Evolutionary conservation across 2,329 filamentous ascomycete species (phyloP).

Genomic region (Leptoxyphium fumago): DNA sequence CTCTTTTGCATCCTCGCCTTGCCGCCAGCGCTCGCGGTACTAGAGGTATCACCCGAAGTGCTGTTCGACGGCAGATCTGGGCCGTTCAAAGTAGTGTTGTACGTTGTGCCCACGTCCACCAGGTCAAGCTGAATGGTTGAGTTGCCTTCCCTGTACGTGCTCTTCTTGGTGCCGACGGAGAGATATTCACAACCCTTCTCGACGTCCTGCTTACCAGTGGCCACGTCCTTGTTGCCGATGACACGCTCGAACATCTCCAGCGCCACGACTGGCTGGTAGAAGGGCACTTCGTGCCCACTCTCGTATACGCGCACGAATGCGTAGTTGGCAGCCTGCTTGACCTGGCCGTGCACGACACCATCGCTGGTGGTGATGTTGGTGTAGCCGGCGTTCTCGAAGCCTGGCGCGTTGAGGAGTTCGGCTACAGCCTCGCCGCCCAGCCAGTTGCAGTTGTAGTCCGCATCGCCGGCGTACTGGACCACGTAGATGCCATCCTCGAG

Average conservation of each 20-base stretch:
- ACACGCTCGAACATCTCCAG: slow-evolving; percentile 37
- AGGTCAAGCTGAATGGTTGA: slow-evolving; percentile 31
- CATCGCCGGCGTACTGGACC: slow-evolving; percentile 32
- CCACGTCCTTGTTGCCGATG: slow-evolving; percentile 34
- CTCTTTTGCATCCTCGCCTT: not conserved
- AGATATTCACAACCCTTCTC: slow-evolving; percentile 15
- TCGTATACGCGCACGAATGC: slow-evolving; percentile 38
- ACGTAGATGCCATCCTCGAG: slow-evolving; percentile 27
- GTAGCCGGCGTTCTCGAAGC: slow-evolving; percentile 33
- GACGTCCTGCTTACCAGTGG: slow-evolving; percentile 33
- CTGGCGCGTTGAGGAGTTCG: slow-evolving; percentile 24
- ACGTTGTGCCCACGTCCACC: slow-evolving; percentile 30
- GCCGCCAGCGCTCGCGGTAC: not conserved
- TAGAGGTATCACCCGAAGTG: not conserved
- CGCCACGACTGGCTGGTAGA: slow-evolving; percentile 38
- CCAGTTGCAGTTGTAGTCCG: slow-evolving; percentile 35
- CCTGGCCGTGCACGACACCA: slow-evolving; percentile 36
- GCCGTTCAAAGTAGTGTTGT: slow-evolving; percentile 17
- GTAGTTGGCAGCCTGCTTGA: slow-evolving; percentile 37
- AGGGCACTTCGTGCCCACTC: slow-evolving; percentile 36
- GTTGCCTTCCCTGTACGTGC: slow-evolving; percentile 29
- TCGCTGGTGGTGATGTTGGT: slow-evolving; percentile 31
- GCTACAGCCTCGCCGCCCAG: slow-evolving; percentile 29
- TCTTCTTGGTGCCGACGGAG: slow-evolving; percentile 22
- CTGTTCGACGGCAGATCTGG: not conserved